Base-by-base conservation (phyloP, 371 early-diverging fungal species). In the Mortierella polycephala region DNA sequence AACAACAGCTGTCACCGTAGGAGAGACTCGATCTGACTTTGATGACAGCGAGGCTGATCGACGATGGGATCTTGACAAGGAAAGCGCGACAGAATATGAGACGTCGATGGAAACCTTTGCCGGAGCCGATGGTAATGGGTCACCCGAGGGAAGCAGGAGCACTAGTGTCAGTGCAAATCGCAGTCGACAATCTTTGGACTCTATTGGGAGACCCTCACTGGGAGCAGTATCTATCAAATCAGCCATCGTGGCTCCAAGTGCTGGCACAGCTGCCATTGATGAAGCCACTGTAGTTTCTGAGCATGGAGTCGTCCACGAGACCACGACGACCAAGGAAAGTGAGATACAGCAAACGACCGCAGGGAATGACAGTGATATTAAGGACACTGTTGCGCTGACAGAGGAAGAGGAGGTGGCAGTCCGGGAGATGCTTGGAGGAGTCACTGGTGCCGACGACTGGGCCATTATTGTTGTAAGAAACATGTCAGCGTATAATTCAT, bases 11-110 rank as follows among this genome's bases (percentile, higher is more conserved):
- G 65, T 40, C 0, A 16, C 40, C 2, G 20, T 41, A 51, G 39
- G 52, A 18, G 72, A 62, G 12, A 12, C 49, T 2, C 69, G 64
- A 7, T 75, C 76, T 8, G 68, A 67, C 37, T 7, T 64, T 13
- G 63, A 76, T 7, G 77, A 68, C 41, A 65, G 69, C 16, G 79
- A 72, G 41, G 49, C 56, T 14, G 72, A 68, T 21, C 72, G 54
- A n/a, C 57, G 65, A 14, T 55, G 71, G 11, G 64, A 63, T 30
- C 45, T 41, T 44, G 71, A 60, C 1, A 55, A 58, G 18, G 79
- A 72, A 54, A 77, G 79, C 20, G 69, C 72, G 20, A 77, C 79
- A 0, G 79, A 77, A 12, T 77, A 77, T 12, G 79, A 77, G 62
- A 77, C 79, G 1, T 77, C 79, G 1, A 9, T 53, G 45, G 79